A percentile compares a stretch with the other conserved stretches of the same genome.
These are phyloP conservation scores for Musa beccarii DNA, from an alignment of 176 grass and related monocot species.

Conservation along the genomic window DNA sequence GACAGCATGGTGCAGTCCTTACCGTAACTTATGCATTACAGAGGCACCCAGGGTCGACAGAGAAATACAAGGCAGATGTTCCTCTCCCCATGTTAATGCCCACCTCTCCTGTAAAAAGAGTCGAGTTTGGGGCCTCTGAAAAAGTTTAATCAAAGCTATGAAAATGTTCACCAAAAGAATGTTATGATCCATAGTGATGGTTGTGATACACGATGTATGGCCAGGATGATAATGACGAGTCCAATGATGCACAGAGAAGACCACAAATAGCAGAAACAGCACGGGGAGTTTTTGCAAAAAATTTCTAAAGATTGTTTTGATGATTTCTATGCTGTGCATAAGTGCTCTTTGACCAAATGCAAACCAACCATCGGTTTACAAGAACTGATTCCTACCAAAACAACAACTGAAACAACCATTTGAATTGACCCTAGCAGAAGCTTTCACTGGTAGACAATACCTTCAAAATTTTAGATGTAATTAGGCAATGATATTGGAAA, in stretches of 20 bases:
- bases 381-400: neutral
- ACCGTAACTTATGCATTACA: constrained; percentile 90
- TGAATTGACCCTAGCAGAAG: no score
- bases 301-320: neutral
- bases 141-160: neutral
- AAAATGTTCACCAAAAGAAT: neutral
- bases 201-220: neutral
- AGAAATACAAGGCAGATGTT: constrained; percentile 69
- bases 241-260: neutral
- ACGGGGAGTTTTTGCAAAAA: neutral
- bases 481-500: neutral
- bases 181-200: neutral
- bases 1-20: neutral
- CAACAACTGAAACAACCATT: neutral
- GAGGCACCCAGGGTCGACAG: constrained; percentile 62
- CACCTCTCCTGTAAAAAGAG: constrained; percentile 59
- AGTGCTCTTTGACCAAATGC: neutral
- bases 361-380: neutral
- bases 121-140: neutral
- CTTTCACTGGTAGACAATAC: neutral
- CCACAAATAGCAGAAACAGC: neutral
- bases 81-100: constrained; percentile 45
- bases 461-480: neutral
- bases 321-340: neutral
- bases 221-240: neutral